phyloP scores from a whole-genome alignment of 495 filamentous ascomycete species.

The Lichina pygmaea region DNA sequence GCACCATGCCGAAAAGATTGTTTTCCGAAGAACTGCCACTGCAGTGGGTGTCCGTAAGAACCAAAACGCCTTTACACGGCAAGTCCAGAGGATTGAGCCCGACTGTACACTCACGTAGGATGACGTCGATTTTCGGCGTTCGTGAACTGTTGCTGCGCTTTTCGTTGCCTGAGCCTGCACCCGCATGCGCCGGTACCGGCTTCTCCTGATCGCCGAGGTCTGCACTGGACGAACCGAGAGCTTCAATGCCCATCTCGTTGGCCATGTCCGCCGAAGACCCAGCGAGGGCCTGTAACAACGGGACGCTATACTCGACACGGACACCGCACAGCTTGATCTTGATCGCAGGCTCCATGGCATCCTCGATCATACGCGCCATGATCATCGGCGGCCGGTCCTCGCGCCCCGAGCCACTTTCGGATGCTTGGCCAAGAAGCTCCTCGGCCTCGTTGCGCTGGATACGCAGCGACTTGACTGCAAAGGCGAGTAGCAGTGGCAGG shows the following conservation, averaged over 20 bases:
- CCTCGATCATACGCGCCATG: conserved; percentile 66
- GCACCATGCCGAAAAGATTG: conserved; percentile 26
- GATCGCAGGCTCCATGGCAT: conserved; percentile 77
- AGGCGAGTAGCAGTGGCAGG: conserved; percentile 52
- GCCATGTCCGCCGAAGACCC: neutral
- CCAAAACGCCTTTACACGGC: conserved; percentile 43
- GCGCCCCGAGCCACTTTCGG: conserved; percentile 8
- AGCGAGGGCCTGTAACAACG: conserved; percentile 15
- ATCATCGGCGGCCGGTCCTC: conserved; percentile 22
- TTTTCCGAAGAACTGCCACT: conserved; percentile 30
- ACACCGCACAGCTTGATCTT: conserved; percentile 67
- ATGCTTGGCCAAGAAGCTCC: conserved; percentile 32
- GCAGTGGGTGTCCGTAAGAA: conserved; percentile 51
- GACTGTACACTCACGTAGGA: conserved; percentile 50
- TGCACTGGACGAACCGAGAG: no score
- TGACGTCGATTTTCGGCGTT: conserved; percentile 40
- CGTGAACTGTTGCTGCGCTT: conserved; percentile 12
- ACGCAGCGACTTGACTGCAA: conserved; percentile 32
- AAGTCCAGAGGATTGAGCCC: conserved; percentile 65
- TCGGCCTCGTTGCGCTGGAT: conserved; percentile 38
- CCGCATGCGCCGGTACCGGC: conserved; percentile 1
- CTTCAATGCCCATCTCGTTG: neutral
- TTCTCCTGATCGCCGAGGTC: neutral
- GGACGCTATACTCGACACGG: conserved; percentile 59
- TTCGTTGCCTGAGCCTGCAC: conserved; percentile 9